Evolutionary conservation across 805 yeast species (phyloP).

Genomic region (Candida multigemmis): DNA sequence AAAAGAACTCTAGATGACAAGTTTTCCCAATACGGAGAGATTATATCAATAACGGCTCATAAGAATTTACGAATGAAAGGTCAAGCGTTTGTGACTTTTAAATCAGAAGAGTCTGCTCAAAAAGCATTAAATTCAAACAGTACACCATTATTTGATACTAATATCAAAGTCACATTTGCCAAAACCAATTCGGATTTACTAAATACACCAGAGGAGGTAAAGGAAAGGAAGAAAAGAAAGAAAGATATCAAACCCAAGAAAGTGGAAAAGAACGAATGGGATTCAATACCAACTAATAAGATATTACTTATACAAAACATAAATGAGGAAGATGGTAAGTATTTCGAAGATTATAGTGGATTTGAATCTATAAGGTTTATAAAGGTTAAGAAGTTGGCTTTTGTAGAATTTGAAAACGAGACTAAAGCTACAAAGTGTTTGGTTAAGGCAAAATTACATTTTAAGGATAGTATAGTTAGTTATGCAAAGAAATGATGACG

Average conservation of each 20-base stretch:
- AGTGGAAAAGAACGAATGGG: constrained; percentile 3
- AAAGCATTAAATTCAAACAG: constrained; percentile 32
- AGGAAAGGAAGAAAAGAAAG: too few relatives aligned
- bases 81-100: constrained; percentile 70
- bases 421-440: constrained; percentile 35
- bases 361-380: constrained; percentile 62
- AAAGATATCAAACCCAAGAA: constrained; percentile 6
- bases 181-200: constrained; percentile 35
- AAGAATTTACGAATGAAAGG: constrained; percentile 64
- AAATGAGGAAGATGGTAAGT: constrained; percentile 1
- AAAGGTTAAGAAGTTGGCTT: constrained; percentile 59
- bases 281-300: constrained; percentile 5
- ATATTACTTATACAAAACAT: constrained; percentile 4
- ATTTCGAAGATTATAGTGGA: constrained; percentile 49
- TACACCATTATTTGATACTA: constrained; percentile 34
- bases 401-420: constrained; percentile 66
- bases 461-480: constrained; percentile 12
- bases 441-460: constrained; percentile 8
- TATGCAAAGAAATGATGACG: constrained; percentile 20
- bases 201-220: too few relatives aligned
- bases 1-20: constrained; percentile 30
- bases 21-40: constrained; percentile 38
- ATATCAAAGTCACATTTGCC: constrained; percentile 37
- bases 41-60: constrained; percentile 46
- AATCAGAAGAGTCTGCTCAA: constrained; percentile 29